phyloP scores from a whole-genome alignment of 2,329 filamentous ascomycete species.

The Fusarium cicatricum region DNA sequence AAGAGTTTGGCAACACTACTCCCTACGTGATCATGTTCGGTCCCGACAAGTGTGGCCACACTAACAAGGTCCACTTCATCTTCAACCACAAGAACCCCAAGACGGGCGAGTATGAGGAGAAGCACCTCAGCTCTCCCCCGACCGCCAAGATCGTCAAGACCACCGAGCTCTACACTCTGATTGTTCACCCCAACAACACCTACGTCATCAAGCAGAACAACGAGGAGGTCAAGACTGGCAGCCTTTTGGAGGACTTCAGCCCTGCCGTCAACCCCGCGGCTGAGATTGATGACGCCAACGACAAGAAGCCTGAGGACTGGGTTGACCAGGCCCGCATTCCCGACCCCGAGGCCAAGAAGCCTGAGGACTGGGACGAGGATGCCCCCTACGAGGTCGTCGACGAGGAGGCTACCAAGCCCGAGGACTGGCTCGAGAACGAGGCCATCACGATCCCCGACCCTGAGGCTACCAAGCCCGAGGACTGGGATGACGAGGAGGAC shows the following conservation, averaged over 20 bases:
- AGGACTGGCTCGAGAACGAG: conserved; percentile 96
- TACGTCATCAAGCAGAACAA: conserved; percentile 93
- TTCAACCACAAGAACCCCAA: conserved; percentile 99
- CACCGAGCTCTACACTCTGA: conserved; percentile 93
- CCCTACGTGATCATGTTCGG: conserved; percentile 99
- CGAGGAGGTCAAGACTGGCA: conserved; percentile 86
- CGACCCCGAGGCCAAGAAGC: conserved; percentile 94
- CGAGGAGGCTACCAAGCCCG: conserved; percentile 88
- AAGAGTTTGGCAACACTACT: conserved; percentile 97
- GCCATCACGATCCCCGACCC: conserved; percentile 85
- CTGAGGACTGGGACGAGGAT: conserved; percentile 99
- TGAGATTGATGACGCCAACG: conserved; percentile 95
- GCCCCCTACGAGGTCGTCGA: conserved; percentile 96
- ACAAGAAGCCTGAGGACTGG: conserved; percentile 95
- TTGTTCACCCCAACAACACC: conserved; percentile 96
- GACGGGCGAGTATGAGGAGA: conserved; percentile 99
- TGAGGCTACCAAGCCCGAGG: conserved; percentile 95
- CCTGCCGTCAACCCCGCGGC: conserved; percentile 92
- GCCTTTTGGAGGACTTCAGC: conserved; percentile 90
- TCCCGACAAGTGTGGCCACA: conserved; percentile 98
- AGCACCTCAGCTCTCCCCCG: conserved; percentile 89
- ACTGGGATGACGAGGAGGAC: conserved; percentile 99
- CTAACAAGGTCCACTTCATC: conserved; percentile 99
- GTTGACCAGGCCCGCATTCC: conserved; percentile 91
- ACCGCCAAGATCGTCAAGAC: conserved; percentile 90